Evolutionary conservation across 2,329 filamentous ascomycete genomes (phyloP), one percentile per base, ranked within the genome.

Genomic region (Colletotrichum euphorbiae): DNA sequence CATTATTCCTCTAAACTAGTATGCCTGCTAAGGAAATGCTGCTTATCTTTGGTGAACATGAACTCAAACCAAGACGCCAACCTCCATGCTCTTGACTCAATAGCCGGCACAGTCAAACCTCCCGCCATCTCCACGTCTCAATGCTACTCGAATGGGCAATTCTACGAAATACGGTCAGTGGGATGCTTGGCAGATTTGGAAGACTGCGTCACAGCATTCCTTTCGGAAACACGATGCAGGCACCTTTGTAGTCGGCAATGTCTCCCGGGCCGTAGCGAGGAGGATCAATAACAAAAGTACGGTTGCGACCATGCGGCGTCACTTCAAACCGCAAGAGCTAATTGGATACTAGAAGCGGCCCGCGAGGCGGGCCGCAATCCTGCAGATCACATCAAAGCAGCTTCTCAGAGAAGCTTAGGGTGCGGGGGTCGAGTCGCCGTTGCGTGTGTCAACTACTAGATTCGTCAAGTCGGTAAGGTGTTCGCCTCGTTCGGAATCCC

Each of bases 201-300:
- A 24, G 21, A 1, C 21, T 24, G 21, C 21, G 21, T 24, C 21
- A 24, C 2, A 24, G 21, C 21, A 24, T 24, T 24, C 5, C 11
- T 12, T 36, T 1, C n/a, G 11, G 4, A 51, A 9, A 8, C 0
- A 1, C 4, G 3, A 51, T 33, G 4, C 2, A 8, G 15, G 3
- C 5, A 28, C 0, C 4, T 3, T 9, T n/a, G 8, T 5, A 51
- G 21, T 21, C 28, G 31, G n/a, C 51, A 38, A 24, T 6, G 31
- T 40, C 17, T 54, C 11, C 4, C 6, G n/a, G n/a, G n/a, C n/a
- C 12, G 51, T 15, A 36, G 13, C 11, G n/a, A 38, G 6, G 21
- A 36, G 56, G 43, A 48, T 38, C 3, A 15, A 50, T 24, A 11
- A 38, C 59, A 55, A 62, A 62, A 45, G 59, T 62, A n/a, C 59